A percentile compares a stretch with the other conserved stretches of the same genome.
phyloP scores from a whole-genome alignment of 371 early-diverging fungal genomes.

The Mucor mucedo region DNA sequence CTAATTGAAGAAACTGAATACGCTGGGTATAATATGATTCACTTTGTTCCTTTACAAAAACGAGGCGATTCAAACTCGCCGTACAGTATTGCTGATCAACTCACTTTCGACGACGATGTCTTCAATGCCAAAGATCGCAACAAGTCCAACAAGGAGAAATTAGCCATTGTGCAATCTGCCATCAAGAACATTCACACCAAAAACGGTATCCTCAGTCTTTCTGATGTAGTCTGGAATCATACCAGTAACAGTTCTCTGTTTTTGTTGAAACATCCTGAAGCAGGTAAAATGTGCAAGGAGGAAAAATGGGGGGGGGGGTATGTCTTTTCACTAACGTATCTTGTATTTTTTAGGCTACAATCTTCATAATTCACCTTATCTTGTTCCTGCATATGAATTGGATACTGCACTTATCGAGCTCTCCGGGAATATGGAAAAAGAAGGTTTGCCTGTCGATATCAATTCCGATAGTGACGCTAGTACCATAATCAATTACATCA shows the following conservation, averaged over 20 bases:
- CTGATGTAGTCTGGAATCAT: conserved; percentile 98
- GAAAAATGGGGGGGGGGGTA: not conserved
- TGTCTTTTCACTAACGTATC: not conserved
- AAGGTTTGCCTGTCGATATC: conserved; percentile 58
- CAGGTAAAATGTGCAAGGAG: conserved; percentile 55
- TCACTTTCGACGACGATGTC: conserved; percentile 82
- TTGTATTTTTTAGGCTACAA: conserved; percentile 78
- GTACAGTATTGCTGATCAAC: conserved; percentile 93
- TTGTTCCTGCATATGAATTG: conserved; percentile 90
- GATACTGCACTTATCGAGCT: conserved; percentile 84
- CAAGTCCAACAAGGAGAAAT: conserved; percentile 61
- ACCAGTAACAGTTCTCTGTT: conserved; percentile 90
- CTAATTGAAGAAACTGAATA: conserved; percentile 72
- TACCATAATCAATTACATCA: conserved; percentile 64
- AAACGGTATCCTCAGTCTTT: conserved; percentile 77
- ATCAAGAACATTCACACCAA: conserved; percentile 63
- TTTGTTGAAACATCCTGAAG: conserved; percentile 94
- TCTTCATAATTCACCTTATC: conserved; percentile 91
- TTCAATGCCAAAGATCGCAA: conserved; percentile 61
- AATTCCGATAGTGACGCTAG: conserved; percentile 71
- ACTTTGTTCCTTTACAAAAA: conserved; percentile 92
- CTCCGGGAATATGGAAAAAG: conserved; percentile 61
- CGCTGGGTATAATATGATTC: conserved; percentile 95
- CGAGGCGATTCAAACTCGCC: conserved; percentile 94
- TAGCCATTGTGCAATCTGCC: conserved; percentile 55